Conservation (phyloP, 371 early-diverging fungal genomes). For the Mucor circinelloides region DNA sequence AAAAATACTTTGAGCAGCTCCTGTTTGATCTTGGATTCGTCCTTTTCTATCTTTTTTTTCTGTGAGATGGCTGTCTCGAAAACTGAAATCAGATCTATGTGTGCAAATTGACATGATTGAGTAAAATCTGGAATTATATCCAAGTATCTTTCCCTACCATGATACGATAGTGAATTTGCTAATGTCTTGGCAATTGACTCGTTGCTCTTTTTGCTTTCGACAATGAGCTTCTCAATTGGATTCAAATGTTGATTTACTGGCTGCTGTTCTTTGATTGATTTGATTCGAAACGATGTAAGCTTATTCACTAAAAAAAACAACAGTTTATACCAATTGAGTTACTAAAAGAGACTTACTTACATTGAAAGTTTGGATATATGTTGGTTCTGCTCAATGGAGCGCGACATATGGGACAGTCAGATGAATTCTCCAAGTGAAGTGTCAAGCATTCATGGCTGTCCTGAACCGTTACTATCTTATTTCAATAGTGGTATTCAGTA, state of each 20-base stretch:
- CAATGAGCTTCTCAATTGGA: slow-evolving; percentile 17
- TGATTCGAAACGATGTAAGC: slow-evolving; percentile 23
- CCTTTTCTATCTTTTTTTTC: slow-evolving; percentile 55
- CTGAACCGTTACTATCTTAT: background rate
- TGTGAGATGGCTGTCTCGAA: slow-evolving; percentile 57
- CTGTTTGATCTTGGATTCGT: slow-evolving; percentile 54
- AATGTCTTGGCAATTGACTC: slow-evolving; percentile 15
- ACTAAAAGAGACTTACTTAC: slow-evolving; percentile 34
- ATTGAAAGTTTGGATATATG: slow-evolving; percentile 81
- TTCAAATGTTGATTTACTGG: background rate
- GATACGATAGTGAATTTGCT: slow-evolving; percentile 10
- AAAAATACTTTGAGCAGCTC: slow-evolving; percentile 30
- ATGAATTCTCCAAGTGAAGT: slow-evolving; percentile 58
- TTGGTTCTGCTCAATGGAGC: slow-evolving; percentile 56
- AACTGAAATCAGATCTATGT: slow-evolving; percentile 56
- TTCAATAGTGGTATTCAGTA: background rate
- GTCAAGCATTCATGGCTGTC: slow-evolving; percentile 73
- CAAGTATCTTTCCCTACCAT: slow-evolving; percentile 7
- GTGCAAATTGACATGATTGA: background rate
- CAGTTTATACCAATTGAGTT: background rate
- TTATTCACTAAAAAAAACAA: slow-evolving; percentile 26
- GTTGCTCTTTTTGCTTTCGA: slow-evolving; percentile 22
- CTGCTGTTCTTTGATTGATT: background rate
- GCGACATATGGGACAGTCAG: slow-evolving; percentile 78
- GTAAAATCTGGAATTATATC: too few species aligned